Percentiles rank a stretch among this genome's conserved stretches.
phyloP scores from a whole-genome alignment of 306 rosid species.

The Purshia tridentata region DNA sequence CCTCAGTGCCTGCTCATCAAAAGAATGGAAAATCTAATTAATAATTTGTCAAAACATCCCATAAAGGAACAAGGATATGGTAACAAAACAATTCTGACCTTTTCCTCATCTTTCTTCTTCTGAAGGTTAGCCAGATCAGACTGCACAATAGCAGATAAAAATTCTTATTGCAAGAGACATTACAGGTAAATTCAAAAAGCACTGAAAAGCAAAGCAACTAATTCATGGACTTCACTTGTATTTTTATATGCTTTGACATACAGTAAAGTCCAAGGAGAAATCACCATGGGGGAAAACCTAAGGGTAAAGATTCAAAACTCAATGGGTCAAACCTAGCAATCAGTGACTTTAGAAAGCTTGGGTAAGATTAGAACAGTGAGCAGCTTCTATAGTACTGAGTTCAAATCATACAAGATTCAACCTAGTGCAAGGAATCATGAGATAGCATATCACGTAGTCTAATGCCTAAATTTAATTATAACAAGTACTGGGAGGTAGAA shows the following conservation, averaged over 20 bases:
- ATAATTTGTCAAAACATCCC: not conserved
- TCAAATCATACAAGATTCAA: not conserved
- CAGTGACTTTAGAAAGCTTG: no score
- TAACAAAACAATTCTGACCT: conserved; percentile 45
- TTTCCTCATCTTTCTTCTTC: conserved; percentile 93
- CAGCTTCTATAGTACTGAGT: not conserved
- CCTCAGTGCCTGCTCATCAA: conserved; percentile 60
- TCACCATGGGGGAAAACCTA: not conserved
- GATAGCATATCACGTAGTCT: not conserved
- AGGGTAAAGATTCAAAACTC: not conserved
- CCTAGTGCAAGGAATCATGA: not conserved
- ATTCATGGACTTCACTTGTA: not conserved
- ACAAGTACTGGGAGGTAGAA: not conserved
- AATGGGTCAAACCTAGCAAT: no score
- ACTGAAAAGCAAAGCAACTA: not conserved
- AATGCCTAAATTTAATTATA: not conserved
- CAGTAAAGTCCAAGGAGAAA: no score
- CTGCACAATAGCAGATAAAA: conserved; percentile 30
- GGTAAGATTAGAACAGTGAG: not conserved
- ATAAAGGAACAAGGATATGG: not conserved
- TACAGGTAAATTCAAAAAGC: not conserved
- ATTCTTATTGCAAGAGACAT: not conserved
- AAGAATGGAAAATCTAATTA: conserved; percentile 5
- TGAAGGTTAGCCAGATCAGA: conserved; percentile 83
- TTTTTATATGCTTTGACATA: not conserved